Base-by-base conservation (phyloP, 306 rosid species). In the Inga laurina region DNA sequence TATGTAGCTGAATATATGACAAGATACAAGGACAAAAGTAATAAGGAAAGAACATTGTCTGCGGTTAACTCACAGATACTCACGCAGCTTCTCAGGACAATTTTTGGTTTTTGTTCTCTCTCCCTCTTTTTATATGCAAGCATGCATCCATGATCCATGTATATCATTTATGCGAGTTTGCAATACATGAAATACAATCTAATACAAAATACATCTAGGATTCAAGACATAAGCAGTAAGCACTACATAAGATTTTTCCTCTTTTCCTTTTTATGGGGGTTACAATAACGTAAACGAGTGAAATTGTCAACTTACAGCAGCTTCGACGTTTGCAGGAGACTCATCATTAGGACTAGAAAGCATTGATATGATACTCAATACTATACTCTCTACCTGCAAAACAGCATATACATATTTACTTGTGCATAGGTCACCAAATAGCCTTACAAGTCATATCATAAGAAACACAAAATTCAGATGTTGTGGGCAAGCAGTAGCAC, bases 311-410 rank as follows among this genome's bases (percentile, higher is more conserved):
- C 99, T 97, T 90, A 97, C 99, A 0, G 98, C 99, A 72, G 99
- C 99, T 90, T 97, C 99, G 16, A 97, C 97, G 82, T 97, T 97
- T 75, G 99, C 99, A 73, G 99, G 99, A 65, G 99, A 97, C 86
- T 97, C 99, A 1, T 97, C 99, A 82, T 97, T 97, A 4, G 99
- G 99, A 68, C 98, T 62, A 12, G 99, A 97, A 76, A 97, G 95
- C 99, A 97, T 97, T 3, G 99, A 97, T 90, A 97, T 97, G 80
- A 97, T 92, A 89, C 99, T 97, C 90, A 97, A 90, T 39, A 97
- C 97, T 89, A 97, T 97, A 86, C 99, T 97, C 90, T 97, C 99
- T 83, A 97, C 99, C 99, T 97, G 97, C 89, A 87, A 82, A 66
- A 71, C 34, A 76, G 75, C 39, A 90, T 79, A 44, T 21, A 52